A percentile compares a stretch with the other conserved stretches of the same genome.
These are phyloP conservation scores for Apocynum venetum DNA, from an alignment of 257 asterid species.

Conservation along the genomic window DNA sequence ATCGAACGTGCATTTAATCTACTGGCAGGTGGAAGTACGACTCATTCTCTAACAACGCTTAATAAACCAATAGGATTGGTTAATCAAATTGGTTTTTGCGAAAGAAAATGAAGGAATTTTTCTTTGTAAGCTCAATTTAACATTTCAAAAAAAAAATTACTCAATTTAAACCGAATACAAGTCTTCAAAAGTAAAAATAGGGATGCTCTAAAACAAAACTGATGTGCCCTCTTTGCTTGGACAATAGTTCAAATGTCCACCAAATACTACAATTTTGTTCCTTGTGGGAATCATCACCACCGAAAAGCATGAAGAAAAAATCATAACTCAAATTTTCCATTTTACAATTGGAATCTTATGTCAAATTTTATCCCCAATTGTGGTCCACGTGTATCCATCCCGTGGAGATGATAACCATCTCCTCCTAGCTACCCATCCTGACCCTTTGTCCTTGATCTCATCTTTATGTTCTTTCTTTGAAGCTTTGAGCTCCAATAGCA, in stretches of 20 bases:
- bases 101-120: too few relatives aligned
- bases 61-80: too few relatives aligned
- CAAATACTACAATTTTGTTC: not conserved
- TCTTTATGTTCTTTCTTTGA: not conserved
- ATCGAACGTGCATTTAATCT: too few relatives aligned
- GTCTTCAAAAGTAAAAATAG: too few relatives aligned
- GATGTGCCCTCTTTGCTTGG: too few relatives aligned
- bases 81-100: too few relatives aligned
- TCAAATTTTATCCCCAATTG: not conserved
- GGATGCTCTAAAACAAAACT: too few relatives aligned
- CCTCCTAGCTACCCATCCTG: not conserved
- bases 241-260: not conserved
- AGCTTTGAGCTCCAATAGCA: slow-evolving; percentile 6
- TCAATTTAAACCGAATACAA: too few relatives aligned
- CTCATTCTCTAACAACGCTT: too few relatives aligned
- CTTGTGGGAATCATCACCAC: not conserved
- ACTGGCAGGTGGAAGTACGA: too few relatives aligned
- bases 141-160: too few relatives aligned
- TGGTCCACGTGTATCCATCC: slow-evolving; percentile 8
- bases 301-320: not conserved
- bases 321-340: not conserved
- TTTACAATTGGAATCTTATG: not conserved
- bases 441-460: not conserved
- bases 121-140: too few relatives aligned
- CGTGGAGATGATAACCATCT: not conserved